A percentile compares a stretch with the other conserved stretches of the same genome.
Conservation (phyloP, 257 asterid genomes). For the Gentiana dahurica region DNA sequence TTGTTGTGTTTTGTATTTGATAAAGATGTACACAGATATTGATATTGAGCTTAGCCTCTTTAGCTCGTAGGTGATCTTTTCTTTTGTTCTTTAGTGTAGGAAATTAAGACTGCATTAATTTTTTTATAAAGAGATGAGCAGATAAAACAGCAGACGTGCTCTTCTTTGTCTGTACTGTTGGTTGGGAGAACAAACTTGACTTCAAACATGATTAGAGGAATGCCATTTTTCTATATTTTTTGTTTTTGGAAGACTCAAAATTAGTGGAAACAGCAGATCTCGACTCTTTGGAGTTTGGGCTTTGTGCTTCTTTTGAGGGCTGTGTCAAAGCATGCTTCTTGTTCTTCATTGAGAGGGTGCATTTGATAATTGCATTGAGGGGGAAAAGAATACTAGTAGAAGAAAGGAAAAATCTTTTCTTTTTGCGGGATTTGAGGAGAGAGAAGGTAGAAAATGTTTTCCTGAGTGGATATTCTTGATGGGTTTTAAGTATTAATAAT, state of each 20-base stretch:
- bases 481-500: conserved; percentile 14
- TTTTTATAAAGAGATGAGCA: conserved; percentile 8
- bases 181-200: conserved; percentile 4
- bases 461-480: conserved; percentile 13
- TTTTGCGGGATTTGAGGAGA: conserved; percentile 21
- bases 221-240: conserved; percentile 15
- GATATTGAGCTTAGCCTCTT: conserved; percentile 27
- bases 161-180: conserved; percentile 37
- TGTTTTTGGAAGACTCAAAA: conserved; percentile 12
- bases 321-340: conserved; percentile 42
- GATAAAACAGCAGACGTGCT: conserved; percentile 51
- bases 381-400: not conserved
- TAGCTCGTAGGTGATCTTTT: conserved; percentile 36
- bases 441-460: conserved; percentile 13
- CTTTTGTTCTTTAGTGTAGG: conserved; percentile 23
- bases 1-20: conserved; percentile 5
- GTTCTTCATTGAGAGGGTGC: conserved; percentile 36
- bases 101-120: conserved; percentile 15
- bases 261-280: conserved; percentile 13
- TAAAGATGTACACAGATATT: conserved; percentile 7
- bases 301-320: conserved; percentile 59
- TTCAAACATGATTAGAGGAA: conserved; percentile 23
- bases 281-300: conserved; percentile 39
- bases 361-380: conserved; percentile 11
- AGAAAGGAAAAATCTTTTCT: conserved; percentile 6